Evolutionary conservation across 1,284 basidiomycete genomes (phyloP), one percentile per base, ranked within the genome.

Genomic region (Cryptococcus hybrid): DNA sequence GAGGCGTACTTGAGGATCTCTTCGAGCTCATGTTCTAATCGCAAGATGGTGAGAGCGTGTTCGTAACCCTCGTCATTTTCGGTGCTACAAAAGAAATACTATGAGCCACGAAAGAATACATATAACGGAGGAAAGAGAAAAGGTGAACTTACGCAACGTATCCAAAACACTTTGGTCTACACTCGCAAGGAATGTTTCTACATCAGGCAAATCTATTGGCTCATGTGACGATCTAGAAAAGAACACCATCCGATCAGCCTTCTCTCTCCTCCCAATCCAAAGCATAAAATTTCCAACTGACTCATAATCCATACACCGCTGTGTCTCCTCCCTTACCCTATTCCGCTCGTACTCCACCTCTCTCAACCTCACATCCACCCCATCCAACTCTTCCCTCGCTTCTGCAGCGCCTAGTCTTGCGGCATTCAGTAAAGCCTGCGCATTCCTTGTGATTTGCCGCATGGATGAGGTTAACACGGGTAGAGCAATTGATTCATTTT

Each of bases 301-400:
- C 72, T 55, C 64, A 49, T 75, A 76, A 7, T 69, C 68, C 54
- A 59, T 57, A 66, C 74, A 76, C 46, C 62, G 51, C 37, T 60
- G 62, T 45, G 72, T 73, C 65, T 74, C 73, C 54, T 71, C 69
- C 39, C 64, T 61, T 7, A 75, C 68, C 45, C 69, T 58, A 7
- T 67, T 66, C 13, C 68, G 54, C 62, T 76, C 74, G 54, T 76
- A 76, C 57, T 71, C 68, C 15, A 68, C 68, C 30, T 65, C 68
- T 13, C 71, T 49, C 30, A 75, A 56, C 9, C 60, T 62, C 7
- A 69, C 69, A 55, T 75, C 74, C 2, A 62, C 65, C 13, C 52
- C 50, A 55, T 76, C 73, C 24, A 76, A 55, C 46, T 55, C 55
- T 7, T 57, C 62, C 13, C 74, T 56, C 37, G 67, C 69, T 30